Evolutionary conservation across 169 alveolate genomes (phyloP), one percentile per base, ranked within the genome.

Genomic region (Plasmodium knowlesi): DNA sequence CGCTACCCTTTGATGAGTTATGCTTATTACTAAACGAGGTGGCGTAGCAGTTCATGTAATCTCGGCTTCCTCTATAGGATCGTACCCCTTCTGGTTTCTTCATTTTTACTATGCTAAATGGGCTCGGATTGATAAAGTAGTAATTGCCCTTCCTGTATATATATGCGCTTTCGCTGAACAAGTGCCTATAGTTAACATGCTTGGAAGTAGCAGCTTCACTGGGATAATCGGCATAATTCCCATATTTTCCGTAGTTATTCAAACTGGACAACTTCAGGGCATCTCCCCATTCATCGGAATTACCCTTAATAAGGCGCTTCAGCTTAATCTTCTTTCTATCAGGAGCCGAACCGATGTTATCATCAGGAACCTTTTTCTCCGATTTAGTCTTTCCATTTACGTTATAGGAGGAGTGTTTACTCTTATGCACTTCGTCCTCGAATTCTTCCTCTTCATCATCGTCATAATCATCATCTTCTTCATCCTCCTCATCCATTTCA

Each of bases 101-200:
- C 83, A 86, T 74, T 37, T 86, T 74, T 19, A 86, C 28, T 32
- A 86, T 86, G 54, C 70, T 46, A 76, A 74, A 86, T 16, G 82
- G 84, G 28, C 76, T 54, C 25, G 93, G 93, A 12, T 86, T 86
- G 22, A 86, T 74, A 76, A 74, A 74, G 61, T 74, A 86, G 30
- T 86, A 74, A 41, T 76, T 86, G 3, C 85, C 85, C n/a, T 76
- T 74, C 46, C 79, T 8, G 81, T 9, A 86, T 76, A 53, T 16
- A 67, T 30, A 32, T n/a, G 41, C 37, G 12, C 46, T 86, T 54
- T 86, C 93, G 30, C 10, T n/a, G 50, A 74, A 74, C 43, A 28
- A 39, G 3, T 32, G 12, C 46, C 43, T 84, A 37, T 39, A 39
- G n/a, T 22, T 28, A 30, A 28, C 43, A 1, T 5, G 28, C 46